Percentiles rank a stretch among this genome's conserved stretches.
Evolutionary conservation across 176 grass and related monocot species (phyloP).

Genomic region (barley (Hordeum vulgare)): MorexV3_pseudomolecules_assembly NC_058520.1:47062286-47062785

Average conservation of each 20-base stretch:
- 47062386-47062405: not conserved
- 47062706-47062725: not conserved
- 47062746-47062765: not conserved
- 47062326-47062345: not conserved
- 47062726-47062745: not conserved
- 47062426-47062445: no score
- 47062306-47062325: not conserved
- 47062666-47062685: not conserved
- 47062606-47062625: not conserved
- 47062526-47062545: not conserved
- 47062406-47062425: no score
- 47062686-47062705: not conserved
- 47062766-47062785: not conserved
- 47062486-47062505: not conserved
- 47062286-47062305: slow-evolving; percentile 9
- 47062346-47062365: slow-evolving; percentile 14
- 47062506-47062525: not conserved
- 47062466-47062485: no score
- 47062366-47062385: not conserved
- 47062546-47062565: not conserved
- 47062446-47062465: not conserved
- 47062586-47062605: not conserved
- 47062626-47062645: not conserved
- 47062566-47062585: no score
- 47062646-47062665: not conserved